Conservation (phyloP, 148 eudicot genomes). For the Linanthus parryae region DNA sequence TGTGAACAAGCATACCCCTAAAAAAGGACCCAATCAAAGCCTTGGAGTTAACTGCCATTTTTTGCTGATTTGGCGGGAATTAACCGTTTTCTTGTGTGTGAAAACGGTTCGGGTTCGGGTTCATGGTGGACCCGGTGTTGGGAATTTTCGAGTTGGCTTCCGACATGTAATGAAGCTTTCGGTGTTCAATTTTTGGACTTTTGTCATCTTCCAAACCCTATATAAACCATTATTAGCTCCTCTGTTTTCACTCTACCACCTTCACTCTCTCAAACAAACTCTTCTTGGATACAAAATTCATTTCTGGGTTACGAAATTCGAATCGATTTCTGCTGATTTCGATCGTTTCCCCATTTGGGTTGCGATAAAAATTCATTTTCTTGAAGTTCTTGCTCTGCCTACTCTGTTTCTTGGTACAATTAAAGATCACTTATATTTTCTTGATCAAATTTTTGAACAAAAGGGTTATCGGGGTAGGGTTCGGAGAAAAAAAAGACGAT, state of each 20-base stretch:
- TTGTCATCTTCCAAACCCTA: conserved; percentile 36
- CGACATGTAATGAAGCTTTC: conserved; percentile 58
- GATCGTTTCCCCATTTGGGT: background rate
- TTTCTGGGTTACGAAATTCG: background rate
- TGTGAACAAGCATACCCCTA: background rate
- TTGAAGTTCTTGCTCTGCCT: background rate
- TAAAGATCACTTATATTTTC: background rate
- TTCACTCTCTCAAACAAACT: too few relatives aligned
- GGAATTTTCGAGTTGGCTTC: conserved; percentile 41
- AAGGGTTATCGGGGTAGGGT: conserved; percentile 26
- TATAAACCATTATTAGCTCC: conserved; percentile 27
- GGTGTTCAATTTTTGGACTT: conserved; percentile 32
- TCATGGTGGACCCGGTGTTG: conserved; percentile 26
- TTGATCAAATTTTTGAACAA: conserved; percentile 9
- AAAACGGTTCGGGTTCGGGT: conserved; percentile 21
- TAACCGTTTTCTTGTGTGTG: conserved; percentile 20
- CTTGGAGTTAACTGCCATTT: background rate
- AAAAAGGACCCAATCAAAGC: background rate
- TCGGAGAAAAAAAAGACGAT: conserved; percentile 12
- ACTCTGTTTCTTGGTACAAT: background rate
- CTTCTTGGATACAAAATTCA: conserved; percentile 4
- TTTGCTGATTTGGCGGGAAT: conserved; percentile 7
- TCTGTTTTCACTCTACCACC: conserved; percentile 23
- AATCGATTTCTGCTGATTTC: background rate
- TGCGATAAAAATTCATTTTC: background rate